Evolutionary conservation across 139 green algal species (phyloP).

Genomic region (Chlamydomonas sp.): DNA sequence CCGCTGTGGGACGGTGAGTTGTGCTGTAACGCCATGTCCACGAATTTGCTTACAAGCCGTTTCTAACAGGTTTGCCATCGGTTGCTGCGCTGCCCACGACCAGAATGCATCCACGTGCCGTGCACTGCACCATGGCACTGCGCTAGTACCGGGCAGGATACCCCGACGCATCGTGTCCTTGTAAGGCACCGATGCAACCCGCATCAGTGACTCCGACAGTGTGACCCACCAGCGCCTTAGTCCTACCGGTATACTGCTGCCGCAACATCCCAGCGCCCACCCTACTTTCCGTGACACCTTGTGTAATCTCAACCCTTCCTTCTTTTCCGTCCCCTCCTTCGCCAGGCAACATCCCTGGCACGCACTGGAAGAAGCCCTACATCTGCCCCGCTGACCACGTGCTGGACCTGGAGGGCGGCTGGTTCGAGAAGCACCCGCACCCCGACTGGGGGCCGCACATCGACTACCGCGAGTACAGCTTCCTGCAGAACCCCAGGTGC

Average conservation of each 20-base stretch:
- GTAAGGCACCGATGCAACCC: no score
- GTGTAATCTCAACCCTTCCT: not conserved
- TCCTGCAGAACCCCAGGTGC: constrained; percentile 53
- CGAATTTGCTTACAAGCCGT: no score
- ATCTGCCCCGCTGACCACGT: constrained; percentile 85
- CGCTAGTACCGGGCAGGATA: no score
- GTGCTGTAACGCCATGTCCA: not conserved
- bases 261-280: not conserved
- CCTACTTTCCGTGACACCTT: not conserved
- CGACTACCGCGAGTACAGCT: constrained; percentile 73
- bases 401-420: constrained; percentile 77
- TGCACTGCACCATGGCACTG: no score
- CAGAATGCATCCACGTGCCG: no score
- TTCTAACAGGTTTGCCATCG: no score
- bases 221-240: no score
- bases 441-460: constrained; percentile 49
- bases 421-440: constrained; percentile 10
- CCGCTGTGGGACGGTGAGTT: constrained; percentile 69
- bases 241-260: not conserved
- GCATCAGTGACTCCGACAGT: no score
- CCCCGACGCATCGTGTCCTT: no score
- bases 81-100: not conserved
- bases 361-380: constrained; percentile 70
- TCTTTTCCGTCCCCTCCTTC: not conserved
- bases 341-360: constrained; percentile 76